Evolutionary conservation across 352 stramenopile species (phyloP).

Genomic region (Phytophthora cryptogea): DNA sequence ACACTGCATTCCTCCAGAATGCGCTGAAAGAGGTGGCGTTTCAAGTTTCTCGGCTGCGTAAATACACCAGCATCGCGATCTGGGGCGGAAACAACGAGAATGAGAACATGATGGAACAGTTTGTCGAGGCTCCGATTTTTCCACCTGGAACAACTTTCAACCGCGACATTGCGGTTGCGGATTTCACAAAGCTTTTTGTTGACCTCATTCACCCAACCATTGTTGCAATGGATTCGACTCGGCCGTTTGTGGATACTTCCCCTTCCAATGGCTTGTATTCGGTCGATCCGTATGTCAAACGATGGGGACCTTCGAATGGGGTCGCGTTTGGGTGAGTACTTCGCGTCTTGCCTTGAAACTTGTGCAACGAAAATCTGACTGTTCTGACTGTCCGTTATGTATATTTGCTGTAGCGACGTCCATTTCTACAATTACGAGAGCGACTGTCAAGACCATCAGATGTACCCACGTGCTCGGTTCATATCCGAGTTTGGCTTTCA

Average conservation of each 20-base stretch:
- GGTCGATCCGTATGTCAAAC: slow-evolving; percentile 78
- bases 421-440: slow-evolving; percentile 87
- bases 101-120: slow-evolving; percentile 87
- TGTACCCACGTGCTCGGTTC: slow-evolving; percentile 77
- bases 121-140: slow-evolving; percentile 59
- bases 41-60: slow-evolving; percentile 68
- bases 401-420: slow-evolving; percentile 58
- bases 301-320: slow-evolving; percentile 69
- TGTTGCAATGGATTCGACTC: slow-evolving; percentile 45
- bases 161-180: slow-evolving; percentile 72
- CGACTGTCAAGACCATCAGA: slow-evolving; percentile 75
- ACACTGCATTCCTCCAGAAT: slow-evolving; percentile 62
- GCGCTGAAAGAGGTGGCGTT: slow-evolving; percentile 61
- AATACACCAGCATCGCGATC: slow-evolving; percentile 85
- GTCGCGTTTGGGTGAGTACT: slow-evolving; percentile 57
- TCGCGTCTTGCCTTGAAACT: background rate
- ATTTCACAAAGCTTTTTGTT: slow-evolving; percentile 85
- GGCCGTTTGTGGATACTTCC: slow-evolving; percentile 87
- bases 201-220: slow-evolving; percentile 71
- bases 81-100: slow-evolving; percentile 94
- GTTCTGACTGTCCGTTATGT: slow-evolving; percentile 3
- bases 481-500: slow-evolving; percentile 91
- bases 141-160: slow-evolving; percentile 59
- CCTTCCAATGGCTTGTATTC: slow-evolving; percentile 86
- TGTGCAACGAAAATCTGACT: slow-evolving; percentile 5